Conservation (phyloP, 768 basidiomycete species). For the Mycena metata region DNA sequence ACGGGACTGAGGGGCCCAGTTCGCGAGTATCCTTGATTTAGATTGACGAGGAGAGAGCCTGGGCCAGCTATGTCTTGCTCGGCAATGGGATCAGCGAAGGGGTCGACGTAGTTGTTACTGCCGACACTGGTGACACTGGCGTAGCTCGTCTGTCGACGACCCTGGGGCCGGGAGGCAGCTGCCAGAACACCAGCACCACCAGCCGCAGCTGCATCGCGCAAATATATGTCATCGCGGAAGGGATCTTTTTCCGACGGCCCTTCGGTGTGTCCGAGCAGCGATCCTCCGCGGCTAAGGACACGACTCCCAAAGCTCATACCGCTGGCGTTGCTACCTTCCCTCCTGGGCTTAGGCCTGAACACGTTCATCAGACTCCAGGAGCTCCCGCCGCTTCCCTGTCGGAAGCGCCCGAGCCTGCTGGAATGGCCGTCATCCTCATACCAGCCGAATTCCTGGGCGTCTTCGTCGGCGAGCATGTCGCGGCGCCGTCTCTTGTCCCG, state of each 20-base stretch:
- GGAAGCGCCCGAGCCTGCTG: constrained; percentile 44
- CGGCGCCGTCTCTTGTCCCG: constrained; percentile 55
- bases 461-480: constrained; percentile 87
- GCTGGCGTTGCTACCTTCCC: constrained; percentile 37
- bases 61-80: constrained; percentile 47
- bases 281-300: constrained; percentile 28
- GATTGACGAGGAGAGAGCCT: constrained; percentile 41
- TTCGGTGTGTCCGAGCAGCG: constrained; percentile 28
- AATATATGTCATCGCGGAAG: constrained; percentile 28
- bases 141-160: constrained; percentile 53
- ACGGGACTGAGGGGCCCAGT: constrained; percentile 48
- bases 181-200: constrained; percentile 32
- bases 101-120: constrained; percentile 62
- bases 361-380: constrained; percentile 68
- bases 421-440: constrained; percentile 50
- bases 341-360: constrained; percentile 48
- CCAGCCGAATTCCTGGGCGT: constrained; percentile 64
- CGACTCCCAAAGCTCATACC: constrained; percentile 40
- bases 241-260: constrained; percentile 42
- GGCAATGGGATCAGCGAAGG: constrained; percentile 58
- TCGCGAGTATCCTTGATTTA: constrained; percentile 19
- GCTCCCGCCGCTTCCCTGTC: constrained; percentile 61
- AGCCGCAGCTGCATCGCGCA: constrained; percentile 42
- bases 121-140: constrained; percentile 48
- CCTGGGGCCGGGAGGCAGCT: constrained; percentile 40